Conservation (phyloP, 805 yeast species). For the Saturnispora dispora region DNA sequence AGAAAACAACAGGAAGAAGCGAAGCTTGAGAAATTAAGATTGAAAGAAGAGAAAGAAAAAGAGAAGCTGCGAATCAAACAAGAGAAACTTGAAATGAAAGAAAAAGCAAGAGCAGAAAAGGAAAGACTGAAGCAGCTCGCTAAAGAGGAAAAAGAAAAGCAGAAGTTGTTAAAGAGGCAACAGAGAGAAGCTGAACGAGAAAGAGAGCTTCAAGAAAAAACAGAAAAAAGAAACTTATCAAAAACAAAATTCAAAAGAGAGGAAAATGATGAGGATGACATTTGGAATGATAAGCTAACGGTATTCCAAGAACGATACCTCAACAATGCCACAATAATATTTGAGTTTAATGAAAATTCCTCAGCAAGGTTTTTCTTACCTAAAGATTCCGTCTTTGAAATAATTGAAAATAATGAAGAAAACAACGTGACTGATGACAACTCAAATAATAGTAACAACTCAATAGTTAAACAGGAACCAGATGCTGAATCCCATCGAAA, state of each 20-base stretch:
- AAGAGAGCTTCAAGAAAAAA: conserved; percentile 16
- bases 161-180: conserved; percentile 18
- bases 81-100: conserved; percentile 18
- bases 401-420: conserved; percentile 27
- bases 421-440: conserved; percentile 16
- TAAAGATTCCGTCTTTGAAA: conserved; percentile 65
- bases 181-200: conserved; percentile 20
- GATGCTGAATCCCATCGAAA: conserved; percentile 2
- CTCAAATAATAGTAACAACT: conserved; percentile 7
- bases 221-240: conserved; percentile 13
- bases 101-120: conserved; percentile 16
- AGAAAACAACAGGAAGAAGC: conserved; percentile 15
- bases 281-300: conserved; percentile 52
- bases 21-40: conserved; percentile 13
- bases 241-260: conserved; percentile 11
- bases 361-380: conserved; percentile 70
- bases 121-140: conserved; percentile 16
- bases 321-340: conserved; percentile 61
- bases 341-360: conserved; percentile 79
- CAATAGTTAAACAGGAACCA: conserved; percentile 13
- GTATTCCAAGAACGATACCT: conserved; percentile 70
- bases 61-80: conserved; percentile 14
- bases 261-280: conserved; percentile 13
- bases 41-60: conserved; percentile 18
- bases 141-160: conserved; percentile 19